phyloP scores from a whole-genome alignment of 2,329 filamentous ascomycete species.

The Chrysoporthe austroafricana region DNA sequence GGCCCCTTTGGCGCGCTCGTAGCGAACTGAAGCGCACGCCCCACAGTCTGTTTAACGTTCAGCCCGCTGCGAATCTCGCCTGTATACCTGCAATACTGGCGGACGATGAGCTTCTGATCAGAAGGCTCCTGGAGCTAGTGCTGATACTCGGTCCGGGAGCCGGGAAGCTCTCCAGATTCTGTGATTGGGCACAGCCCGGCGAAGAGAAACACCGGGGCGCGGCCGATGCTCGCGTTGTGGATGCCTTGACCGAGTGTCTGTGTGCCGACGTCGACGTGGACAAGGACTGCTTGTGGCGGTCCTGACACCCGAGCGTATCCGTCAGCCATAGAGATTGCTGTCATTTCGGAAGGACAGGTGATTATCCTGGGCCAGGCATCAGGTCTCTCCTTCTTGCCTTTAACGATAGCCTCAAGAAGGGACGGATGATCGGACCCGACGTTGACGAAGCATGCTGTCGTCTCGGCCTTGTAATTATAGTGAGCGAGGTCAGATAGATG shows the following conservation, averaged over 20 bases:
- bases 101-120: constrained; percentile 73
- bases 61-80: constrained; percentile 72
- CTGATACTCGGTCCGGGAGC: constrained; percentile 74
- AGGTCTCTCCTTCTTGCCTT: constrained; percentile 68
- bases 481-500: neutral
- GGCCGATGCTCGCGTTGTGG: constrained; percentile 72
- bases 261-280: constrained; percentile 78
- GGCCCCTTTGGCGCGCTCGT: constrained; percentile 70
- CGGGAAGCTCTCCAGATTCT: constrained; percentile 71
- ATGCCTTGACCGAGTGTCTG: constrained; percentile 74
- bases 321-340: constrained; percentile 76
- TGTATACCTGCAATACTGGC: constrained; percentile 73
- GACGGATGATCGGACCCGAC: constrained; percentile 67
- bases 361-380: constrained; percentile 67
- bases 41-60: constrained; percentile 77
- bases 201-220: constrained; percentile 73
- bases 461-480: constrained; percentile 43
- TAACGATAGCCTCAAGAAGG: constrained; percentile 75
- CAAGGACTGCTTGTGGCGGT: constrained; percentile 71
- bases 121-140: constrained; percentile 81
- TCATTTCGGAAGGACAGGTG: constrained; percentile 68
- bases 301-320: constrained; percentile 71
- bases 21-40: constrained; percentile 72
- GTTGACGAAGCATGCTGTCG: constrained; percentile 62
- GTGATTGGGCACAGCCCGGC: constrained; percentile 75